Evolutionary conservation across 2,329 filamentous ascomycete species (phyloP).

Genomic region (Capronia epimyces): DNA sequence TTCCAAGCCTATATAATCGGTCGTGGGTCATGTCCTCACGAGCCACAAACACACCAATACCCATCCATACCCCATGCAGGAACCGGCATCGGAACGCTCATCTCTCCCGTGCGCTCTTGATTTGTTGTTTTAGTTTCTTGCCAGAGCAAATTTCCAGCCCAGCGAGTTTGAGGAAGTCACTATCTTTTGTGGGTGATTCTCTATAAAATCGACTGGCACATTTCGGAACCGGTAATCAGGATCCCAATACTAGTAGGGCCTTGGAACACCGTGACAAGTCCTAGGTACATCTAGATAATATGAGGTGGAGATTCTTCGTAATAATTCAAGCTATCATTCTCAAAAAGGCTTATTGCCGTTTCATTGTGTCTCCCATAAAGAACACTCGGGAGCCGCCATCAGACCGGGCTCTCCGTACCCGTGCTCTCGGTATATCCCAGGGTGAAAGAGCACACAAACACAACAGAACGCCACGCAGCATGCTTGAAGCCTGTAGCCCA

Average conservation of each 20-base stretch:
- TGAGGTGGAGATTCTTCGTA: slow-evolving; percentile 1
- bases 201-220: slow-evolving; percentile 45
- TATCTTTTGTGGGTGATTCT: slow-evolving; percentile 39
- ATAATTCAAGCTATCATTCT: neutral
- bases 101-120: slow-evolving; percentile 20
- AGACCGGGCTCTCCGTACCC: neutral
- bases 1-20: no score
- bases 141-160: slow-evolving; percentile 35
- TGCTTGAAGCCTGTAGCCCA: slow-evolving; percentile 5
- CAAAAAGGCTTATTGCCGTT: neutral
- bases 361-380: neutral
- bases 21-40: no score
- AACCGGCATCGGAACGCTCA: slow-evolving; percentile 23
- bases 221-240: no score
- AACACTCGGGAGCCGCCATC: neutral
- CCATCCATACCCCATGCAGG: slow-evolving; percentile 9
- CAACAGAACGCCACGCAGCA: slow-evolving; percentile 2
- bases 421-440: neutral
- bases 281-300: neutral
- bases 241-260: no score
- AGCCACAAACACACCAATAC: neutral
- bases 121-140: slow-evolving; percentile 33
- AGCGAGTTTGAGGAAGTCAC: slow-evolving; percentile 46
- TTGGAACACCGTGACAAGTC: neutral
- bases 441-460: neutral